Conservation (phyloP, 192 early-diverging fungal genomes). For the Radiomyces spectabilis region DNA sequence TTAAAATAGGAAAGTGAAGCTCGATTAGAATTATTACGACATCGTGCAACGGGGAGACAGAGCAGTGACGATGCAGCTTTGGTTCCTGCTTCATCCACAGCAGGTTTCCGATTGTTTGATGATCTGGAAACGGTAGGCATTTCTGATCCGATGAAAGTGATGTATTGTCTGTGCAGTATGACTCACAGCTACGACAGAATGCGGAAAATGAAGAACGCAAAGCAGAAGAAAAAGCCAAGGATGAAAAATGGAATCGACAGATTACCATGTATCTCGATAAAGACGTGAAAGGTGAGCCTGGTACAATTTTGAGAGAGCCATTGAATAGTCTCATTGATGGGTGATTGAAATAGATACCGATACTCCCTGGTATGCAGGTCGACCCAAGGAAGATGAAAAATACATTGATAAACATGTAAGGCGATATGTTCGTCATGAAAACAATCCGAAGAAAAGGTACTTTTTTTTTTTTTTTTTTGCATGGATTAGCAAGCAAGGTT, state of each 20-base stretch:
- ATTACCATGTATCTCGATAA: conserved; percentile 64
- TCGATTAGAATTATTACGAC: conserved; percentile 43
- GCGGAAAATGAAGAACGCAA: conserved; percentile 43
- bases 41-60: conserved; percentile 29
- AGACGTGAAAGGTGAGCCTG: conserved; percentile 20
- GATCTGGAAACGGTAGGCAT: conserved; percentile 37
- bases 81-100: background rate
- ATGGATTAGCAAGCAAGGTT: no score
- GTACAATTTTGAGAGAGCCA: no score
- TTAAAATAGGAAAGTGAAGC: conserved; percentile 49
- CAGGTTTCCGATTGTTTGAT: conserved; percentile 56
- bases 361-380: conserved; percentile 24
- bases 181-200: conserved; percentile 21
- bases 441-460: conserved; percentile 10
- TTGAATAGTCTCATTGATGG: background rate
- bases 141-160: background rate
- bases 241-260: conserved; percentile 46
- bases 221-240: conserved; percentile 45
- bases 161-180: background rate
- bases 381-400: conserved; percentile 1
- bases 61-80: background rate
- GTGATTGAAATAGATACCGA: background rate
- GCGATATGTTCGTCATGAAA: background rate
- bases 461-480: no score
- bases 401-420: conserved; percentile 6